Evolutionary conservation across 768 basidiomycete genomes (phyloP), one percentile per base, ranked within the genome.

Genomic region (Mrakia hoshinonis): DNA sequence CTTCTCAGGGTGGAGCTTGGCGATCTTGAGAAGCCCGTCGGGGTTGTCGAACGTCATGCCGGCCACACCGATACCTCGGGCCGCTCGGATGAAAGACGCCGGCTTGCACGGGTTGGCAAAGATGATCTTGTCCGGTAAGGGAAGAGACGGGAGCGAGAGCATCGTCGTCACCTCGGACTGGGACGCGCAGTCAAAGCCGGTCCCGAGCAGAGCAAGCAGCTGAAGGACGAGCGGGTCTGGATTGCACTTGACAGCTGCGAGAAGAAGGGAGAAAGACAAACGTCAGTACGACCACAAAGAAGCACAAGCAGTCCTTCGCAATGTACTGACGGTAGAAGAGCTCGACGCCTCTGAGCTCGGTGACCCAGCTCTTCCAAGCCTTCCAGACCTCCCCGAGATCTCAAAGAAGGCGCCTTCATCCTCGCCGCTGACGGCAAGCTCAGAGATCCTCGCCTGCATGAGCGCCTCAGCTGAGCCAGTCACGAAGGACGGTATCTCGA

Each of bases 41-140:
- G 85, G 85, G 80, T 98, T 99, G 82, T 99, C 96, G 78, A 99
- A 99, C 6, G 95, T 97, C 95, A 97, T 96, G 82, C 85, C 87
- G 77, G 91, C 85, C 66, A 98, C 94, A 24, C 89, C 87, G 39
- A 82, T 80, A 75, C 85, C 86, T 51, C 87, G 87, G 20, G 96
- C 90, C 75, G 86, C 85, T 62, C 93, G 89, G 76, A 99, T 85
- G 82, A 94, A 97, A 0, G 92, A 95, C 13, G 86, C 84, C 2
- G 96, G 91, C 82, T 99, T 99, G 87, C 96, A 98, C 0, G 96
- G 96, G 81, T 99, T 99, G 74, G 96, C 96, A 77, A 92, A 99
- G 78, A 98, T 91, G 83, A 99, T 89, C 70, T 89, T 85, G 67
- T 85, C 84, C 4, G 94, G 87, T 58, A 85, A 84, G 65, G 95